These are phyloP conservation scores for Beauveria asiatica DNA, from an alignment of 2,329 filamentous ascomycete genomes.

Conservation along the genomic window DNA sequence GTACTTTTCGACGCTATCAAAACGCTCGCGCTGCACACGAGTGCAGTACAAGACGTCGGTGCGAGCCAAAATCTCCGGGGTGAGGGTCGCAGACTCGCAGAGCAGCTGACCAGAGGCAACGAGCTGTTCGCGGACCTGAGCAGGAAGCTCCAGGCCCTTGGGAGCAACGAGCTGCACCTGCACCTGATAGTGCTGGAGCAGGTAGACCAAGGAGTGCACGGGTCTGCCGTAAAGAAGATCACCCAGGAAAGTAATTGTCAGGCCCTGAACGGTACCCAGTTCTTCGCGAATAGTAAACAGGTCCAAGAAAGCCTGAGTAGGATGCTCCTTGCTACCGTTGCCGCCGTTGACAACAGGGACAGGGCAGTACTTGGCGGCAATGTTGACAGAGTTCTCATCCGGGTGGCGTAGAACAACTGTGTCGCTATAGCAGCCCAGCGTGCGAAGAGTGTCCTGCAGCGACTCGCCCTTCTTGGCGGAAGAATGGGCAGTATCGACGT, in stretches of 20 bases:
- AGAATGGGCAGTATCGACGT: conserved; percentile 73
- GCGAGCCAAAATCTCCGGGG: conserved; percentile 73
- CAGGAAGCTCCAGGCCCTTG: conserved; percentile 66
- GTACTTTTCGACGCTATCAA: conserved; percentile 71
- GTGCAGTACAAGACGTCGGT: conserved; percentile 97
- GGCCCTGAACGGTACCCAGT: conserved; percentile 84
- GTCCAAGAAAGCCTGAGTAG: conserved; percentile 94
- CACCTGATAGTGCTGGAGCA: conserved; percentile 93
- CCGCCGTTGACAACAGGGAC: conserved; percentile 96
- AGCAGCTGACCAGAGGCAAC: conserved; percentile 67
- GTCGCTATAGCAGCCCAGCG: conserved; percentile 87
- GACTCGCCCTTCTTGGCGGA: conserved; percentile 92
- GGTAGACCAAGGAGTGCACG: conserved; percentile 88
- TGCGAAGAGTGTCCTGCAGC: conserved; percentile 87
- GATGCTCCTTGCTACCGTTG: conserved; percentile 92
- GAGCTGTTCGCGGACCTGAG: conserved; percentile 64
- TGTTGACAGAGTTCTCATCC: conserved; percentile 67
- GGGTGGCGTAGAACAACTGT: conserved; percentile 95
- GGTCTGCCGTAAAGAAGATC: conserved; percentile 90
- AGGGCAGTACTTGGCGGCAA: conserved; percentile 77
- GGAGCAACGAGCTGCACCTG: conserved; percentile 87
- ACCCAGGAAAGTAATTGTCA: conserved; percentile 93
- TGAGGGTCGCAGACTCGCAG: conserved; percentile 68
- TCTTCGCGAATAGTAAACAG: conserved; percentile 98
- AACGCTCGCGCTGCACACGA: conserved; percentile 91